Evolutionary conservation across 345 rosid genomes (phyloP).

Genomic region (Melaleuca quinquenervia): DNA sequence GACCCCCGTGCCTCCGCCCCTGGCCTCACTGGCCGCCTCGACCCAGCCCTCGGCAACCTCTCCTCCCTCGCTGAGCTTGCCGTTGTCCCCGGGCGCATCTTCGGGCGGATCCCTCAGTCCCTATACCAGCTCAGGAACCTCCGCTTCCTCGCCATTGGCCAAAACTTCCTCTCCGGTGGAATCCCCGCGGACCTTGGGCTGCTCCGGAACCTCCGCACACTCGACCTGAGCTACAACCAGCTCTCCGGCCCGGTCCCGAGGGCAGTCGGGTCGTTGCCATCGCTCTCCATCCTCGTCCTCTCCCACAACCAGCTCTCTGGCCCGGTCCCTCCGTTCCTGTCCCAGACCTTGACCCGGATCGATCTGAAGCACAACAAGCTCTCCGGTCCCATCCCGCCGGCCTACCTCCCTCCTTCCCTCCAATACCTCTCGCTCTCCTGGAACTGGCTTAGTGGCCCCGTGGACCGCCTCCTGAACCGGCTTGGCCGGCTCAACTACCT

Average conservation of each 20-base stretch:
- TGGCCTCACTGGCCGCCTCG: conserved; percentile 63
- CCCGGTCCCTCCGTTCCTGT: conserved; percentile 55
- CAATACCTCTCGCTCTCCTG: conserved; percentile 72
- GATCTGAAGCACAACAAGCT: conserved; percentile 75
- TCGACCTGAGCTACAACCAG: conserved; percentile 83
- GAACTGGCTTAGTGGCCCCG: conserved; percentile 70
- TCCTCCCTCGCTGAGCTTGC: conserved; percentile 60
- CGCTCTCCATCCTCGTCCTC: conserved; percentile 57
- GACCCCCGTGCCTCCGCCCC: conserved; percentile 80
- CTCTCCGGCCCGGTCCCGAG: conserved; percentile 52
- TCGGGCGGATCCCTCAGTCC: conserved; percentile 52
- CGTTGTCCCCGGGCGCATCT: conserved; percentile 74
- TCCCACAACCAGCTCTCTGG: conserved; percentile 81
- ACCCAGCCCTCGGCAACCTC: conserved; percentile 73
- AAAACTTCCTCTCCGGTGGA: conserved; percentile 65
- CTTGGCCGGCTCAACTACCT: conserved; percentile 55
- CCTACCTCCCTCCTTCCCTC: conserved; percentile 55
- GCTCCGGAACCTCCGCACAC: conserved; percentile 47
- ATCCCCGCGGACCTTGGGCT: conserved; percentile 60
- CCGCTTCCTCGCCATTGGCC: conserved; percentile 55
- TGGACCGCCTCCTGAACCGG: conserved; percentile 41
- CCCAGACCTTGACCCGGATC: conserved; percentile 47
- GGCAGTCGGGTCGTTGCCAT: conserved; percentile 55
- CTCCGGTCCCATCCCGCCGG: conserved; percentile 40
- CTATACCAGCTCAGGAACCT: conserved; percentile 46